Evolutionary conservation across 1,139 yeast species (phyloP), one percentile per base, ranked within the genome.

Genomic region (Scheffersomyces cryptocercus): DNA sequence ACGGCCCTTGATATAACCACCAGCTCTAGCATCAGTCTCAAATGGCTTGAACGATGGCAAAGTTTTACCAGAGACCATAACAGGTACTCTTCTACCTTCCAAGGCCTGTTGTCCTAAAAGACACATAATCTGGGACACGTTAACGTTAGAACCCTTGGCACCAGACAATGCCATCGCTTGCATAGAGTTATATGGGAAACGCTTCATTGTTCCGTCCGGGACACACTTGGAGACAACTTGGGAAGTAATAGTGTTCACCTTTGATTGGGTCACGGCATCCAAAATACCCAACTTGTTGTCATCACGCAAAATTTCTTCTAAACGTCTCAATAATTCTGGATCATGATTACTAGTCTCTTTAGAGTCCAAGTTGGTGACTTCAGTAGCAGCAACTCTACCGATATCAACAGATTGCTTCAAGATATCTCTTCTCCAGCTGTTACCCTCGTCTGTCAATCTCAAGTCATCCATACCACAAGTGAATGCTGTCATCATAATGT

Each of bases 401-500:
- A 83, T 84, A 57, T 87, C 95, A 43, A 77, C 79, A 16, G 96
- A 84, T 52, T 84, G 82, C 53, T 79, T 73, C 64, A 95, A 77
- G 50, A 93, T 87, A 42, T 89, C 95, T 15, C 72, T 71, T 75
- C 99, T 84, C 95, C 96, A 85, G 47, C 74, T 62, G 64, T 95
- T 91, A 63, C 99, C 99, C 56, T 89, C 96, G 5, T 69, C 81
- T 20, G 98, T 93, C 55, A 95, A 79, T 64, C 97, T 83, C 65
- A 95, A 78, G 70, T 95, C 99, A 64, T 95, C 99, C 99, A 95
- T 95, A 79, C 99, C 99, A 83, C 99, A 95, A 8, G 99, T 93
- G 62, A 95, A 88, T 2, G 97, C 99, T 45, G 89, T 86, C 73
- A 83, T 79, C 81, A 87, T 93, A 58, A 86, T 90, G 65, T 90